A percentile compares a stretch with the other conserved stretches of the same genome.
phyloP scores from a whole-genome alignment of 164 flowering plant genomes.

The Stephania yunnanensis region DNA sequence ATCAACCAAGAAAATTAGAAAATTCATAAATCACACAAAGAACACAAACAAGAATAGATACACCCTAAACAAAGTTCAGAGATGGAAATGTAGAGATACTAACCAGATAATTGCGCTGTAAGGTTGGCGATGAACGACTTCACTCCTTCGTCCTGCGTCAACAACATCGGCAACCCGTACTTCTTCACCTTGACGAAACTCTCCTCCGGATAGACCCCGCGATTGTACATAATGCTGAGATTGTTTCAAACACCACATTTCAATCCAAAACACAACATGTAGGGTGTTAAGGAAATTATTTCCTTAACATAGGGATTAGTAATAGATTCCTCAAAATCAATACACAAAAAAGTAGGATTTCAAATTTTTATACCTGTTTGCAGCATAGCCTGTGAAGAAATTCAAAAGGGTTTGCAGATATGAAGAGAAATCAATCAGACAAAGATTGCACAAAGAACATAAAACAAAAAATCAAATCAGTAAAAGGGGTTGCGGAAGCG shows the following conservation, averaged over 20 bases:
- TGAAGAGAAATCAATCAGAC: constrained; percentile 5
- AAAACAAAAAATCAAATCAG: background rate
- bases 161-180: constrained; percentile 91
- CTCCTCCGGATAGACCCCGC: constrained; percentile 90
- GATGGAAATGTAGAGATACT: background rate
- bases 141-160: constrained; percentile 87
- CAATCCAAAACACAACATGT: background rate
- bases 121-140: constrained; percentile 73
- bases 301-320: no score
- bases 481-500: background rate
- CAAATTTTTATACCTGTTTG: constrained; percentile 63
- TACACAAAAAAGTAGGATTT: background rate
- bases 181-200: constrained; percentile 88
- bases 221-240: constrained; percentile 78
- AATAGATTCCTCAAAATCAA: background rate
- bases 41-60: background rate
- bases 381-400: constrained; percentile 71
- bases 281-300: no score
- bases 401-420: background rate
- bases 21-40: background rate
- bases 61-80: background rate
- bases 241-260: background rate
- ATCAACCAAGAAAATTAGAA: background rate
- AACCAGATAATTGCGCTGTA: constrained; percentile 83
- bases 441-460: background rate